phyloP scores from a whole-genome alignment of 2,329 filamentous ascomycete species.

The Trichoderma aggressivum region DNA sequence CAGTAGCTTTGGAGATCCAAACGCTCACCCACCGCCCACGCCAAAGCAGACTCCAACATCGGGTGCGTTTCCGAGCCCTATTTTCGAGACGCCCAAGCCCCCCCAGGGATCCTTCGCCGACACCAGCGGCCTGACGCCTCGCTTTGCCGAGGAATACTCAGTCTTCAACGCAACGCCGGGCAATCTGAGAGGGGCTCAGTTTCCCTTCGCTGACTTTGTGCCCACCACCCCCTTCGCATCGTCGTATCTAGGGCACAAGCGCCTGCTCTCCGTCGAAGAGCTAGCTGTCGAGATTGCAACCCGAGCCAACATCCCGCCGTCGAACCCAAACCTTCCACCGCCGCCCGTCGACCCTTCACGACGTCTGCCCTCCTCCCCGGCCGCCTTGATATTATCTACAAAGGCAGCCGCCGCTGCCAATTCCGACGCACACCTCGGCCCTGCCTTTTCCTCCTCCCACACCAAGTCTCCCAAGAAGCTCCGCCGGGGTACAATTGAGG shows the following conservation, averaged over 20 bases:
- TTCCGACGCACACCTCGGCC: conserved; percentile 29
- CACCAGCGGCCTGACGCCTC: conserved; percentile 55
- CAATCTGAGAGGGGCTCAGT: conserved; percentile 48
- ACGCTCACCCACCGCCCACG: conserved; percentile 57
- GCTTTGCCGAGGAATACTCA: conserved; percentile 62
- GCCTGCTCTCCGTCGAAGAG: conserved; percentile 49
- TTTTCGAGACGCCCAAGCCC: conserved; percentile 55
- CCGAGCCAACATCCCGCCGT: conserved; percentile 61
- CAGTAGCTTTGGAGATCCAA: conserved; percentile 60
- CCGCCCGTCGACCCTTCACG: conserved; percentile 59
- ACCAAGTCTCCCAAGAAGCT: conserved; percentile 42
- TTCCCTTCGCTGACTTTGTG: conserved; percentile 45
- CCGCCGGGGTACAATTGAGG: conserved; percentile 41
- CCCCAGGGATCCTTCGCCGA: conserved; percentile 47
- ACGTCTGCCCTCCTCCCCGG: conserved; percentile 57
- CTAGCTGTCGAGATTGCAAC: conserved; percentile 52
- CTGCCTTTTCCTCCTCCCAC: conserved; percentile 24
- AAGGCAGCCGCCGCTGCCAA: conserved; percentile 30
- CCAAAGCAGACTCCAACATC: conserved; percentile 57
- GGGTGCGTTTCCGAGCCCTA: conserved; percentile 50
- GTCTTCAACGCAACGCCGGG: conserved; percentile 64
- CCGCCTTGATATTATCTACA: conserved; percentile 35
- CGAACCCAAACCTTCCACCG: conserved; percentile 50
- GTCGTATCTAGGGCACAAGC: conserved; percentile 41
- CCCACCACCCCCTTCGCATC: conserved; percentile 34